These are phyloP conservation scores for Nicotiana attenuata DNA, from an alignment of 257 asterid species.

Conservation along the genomic window DNA sequence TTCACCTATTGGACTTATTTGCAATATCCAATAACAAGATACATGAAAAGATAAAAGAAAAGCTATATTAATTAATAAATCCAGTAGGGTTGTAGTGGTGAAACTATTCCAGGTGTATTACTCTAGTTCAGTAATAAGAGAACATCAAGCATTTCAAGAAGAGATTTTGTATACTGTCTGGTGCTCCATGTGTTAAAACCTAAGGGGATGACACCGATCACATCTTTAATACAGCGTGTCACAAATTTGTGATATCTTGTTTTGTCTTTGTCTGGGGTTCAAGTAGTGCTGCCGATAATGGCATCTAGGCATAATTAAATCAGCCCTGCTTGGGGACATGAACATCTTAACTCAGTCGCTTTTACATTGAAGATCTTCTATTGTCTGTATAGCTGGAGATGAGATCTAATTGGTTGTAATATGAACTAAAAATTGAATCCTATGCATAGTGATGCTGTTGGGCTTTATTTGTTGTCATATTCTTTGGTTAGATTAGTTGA, in stretches of 20 bases:
- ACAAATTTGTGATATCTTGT: slow-evolving; percentile 6
- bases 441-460: background rate
- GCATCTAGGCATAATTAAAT: background rate
- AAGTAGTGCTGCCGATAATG: background rate
- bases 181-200: background rate
- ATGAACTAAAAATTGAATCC: background rate
- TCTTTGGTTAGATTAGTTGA: background rate
- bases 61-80: background rate
- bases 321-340: background rate
- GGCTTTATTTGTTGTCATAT: background rate
- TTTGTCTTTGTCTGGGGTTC: background rate
- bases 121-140: background rate
- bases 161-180: background rate
- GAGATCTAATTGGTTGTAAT: background rate
- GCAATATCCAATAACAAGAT: background rate
- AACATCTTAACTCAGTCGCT: background rate
- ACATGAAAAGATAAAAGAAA: background rate
- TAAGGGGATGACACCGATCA: background rate
- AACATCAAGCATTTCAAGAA: background rate
- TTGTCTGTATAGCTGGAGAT: background rate
- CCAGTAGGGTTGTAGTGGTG: background rate
- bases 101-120: background rate
- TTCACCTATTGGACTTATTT: background rate
- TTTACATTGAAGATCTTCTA: background rate
- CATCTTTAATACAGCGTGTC: background rate